Conservation (phyloP, 2,329 filamentous ascomycete genomes). For the Sporothrix variecibatus region DNA sequence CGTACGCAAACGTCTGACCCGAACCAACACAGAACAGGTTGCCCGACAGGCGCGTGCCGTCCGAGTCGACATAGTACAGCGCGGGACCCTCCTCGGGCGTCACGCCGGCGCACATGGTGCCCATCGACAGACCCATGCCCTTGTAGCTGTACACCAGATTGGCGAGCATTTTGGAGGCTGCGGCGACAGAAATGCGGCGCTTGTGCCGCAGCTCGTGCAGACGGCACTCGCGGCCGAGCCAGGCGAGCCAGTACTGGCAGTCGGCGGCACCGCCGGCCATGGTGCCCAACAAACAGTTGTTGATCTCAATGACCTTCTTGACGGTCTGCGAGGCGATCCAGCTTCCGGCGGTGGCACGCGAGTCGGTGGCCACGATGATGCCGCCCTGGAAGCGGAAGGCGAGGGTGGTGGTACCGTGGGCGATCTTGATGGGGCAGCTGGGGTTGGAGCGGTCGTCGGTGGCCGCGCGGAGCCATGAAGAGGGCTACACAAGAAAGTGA, state of each 20-base stretch:
- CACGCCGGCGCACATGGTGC: conserved; percentile 98
- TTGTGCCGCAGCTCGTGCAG: conserved; percentile 99
- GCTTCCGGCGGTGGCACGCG: conserved; percentile 92
- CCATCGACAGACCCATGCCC: conserved; percentile 98
- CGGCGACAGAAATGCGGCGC: conserved; percentile 95
- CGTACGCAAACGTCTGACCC: conserved; percentile 98
- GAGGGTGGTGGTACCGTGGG: conserved; percentile 96
- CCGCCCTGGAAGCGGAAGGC: conserved; percentile 98
- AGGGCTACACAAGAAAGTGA: conserved; percentile 60
- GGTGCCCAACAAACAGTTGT: conserved; percentile 88
- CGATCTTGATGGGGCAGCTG: conserved; percentile 97
- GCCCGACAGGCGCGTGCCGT: conserved; percentile 87
- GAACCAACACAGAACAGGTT: conserved; percentile 98
- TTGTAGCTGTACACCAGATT: conserved; percentile 99
- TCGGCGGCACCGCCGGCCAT: conserved; percentile 99
- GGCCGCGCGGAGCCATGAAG: conserved; percentile 91
- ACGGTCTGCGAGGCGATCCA: conserved; percentile 99
- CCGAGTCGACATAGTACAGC: conserved; percentile 98
- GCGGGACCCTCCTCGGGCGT: conserved; percentile 93
- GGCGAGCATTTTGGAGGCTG: conserved; percentile 96
- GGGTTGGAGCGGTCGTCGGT: conserved; percentile 98
- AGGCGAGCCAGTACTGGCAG: conserved; percentile 99
- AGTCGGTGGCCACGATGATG: conserved; percentile 98
- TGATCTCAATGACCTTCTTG: conserved; percentile 99
- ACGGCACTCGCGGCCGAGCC: conserved; percentile 97